Conservation (phyloP, 805 yeast species). For the Teunomyces gatunensis region DNA sequence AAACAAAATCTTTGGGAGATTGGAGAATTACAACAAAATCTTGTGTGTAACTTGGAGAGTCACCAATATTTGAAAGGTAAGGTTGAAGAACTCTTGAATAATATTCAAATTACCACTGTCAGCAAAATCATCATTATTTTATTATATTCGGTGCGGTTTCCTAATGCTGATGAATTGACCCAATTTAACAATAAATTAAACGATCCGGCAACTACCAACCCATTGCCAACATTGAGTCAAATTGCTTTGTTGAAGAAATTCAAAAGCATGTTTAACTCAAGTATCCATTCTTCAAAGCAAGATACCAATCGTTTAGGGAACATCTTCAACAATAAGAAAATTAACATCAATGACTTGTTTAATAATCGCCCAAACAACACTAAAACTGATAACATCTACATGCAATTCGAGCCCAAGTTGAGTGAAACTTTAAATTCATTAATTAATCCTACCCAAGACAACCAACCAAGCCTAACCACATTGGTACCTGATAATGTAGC, state of each 20-base stretch:
- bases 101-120: constrained; percentile 42
- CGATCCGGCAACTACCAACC: constrained; percentile 27
- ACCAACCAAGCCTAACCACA: constrained; percentile 23
- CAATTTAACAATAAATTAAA: constrained; percentile 25
- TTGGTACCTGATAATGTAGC: constrained; percentile 38
- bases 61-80: constrained; percentile 45
- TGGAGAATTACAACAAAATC: constrained; percentile 85
- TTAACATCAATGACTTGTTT: constrained; percentile 30
- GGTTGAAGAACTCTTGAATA: constrained; percentile 52
- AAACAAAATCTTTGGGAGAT: constrained; percentile 70
- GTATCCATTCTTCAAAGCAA: constrained; percentile 7
- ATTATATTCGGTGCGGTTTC: constrained; percentile 72
- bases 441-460: constrained; percentile 11
- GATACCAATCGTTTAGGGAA: constrained; percentile 20
- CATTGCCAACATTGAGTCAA: constrained; percentile 35
- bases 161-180: constrained; percentile 31
- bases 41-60: constrained; percentile 54
- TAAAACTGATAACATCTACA: constrained; percentile 67
- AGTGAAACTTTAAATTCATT: constrained; percentile 36
- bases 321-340: constrained; percentile 32
- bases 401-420: constrained; percentile 86
- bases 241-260: constrained; percentile 29
- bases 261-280: constrained; percentile 19
- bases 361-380: constrained; percentile 20
- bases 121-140: constrained; percentile 71